A percentile compares a stretch with the other conserved stretches of the same genome.
Evolutionary conservation across 139 green algal species (phyloP).

Genomic region (Desmodesmus armatus): DNA sequence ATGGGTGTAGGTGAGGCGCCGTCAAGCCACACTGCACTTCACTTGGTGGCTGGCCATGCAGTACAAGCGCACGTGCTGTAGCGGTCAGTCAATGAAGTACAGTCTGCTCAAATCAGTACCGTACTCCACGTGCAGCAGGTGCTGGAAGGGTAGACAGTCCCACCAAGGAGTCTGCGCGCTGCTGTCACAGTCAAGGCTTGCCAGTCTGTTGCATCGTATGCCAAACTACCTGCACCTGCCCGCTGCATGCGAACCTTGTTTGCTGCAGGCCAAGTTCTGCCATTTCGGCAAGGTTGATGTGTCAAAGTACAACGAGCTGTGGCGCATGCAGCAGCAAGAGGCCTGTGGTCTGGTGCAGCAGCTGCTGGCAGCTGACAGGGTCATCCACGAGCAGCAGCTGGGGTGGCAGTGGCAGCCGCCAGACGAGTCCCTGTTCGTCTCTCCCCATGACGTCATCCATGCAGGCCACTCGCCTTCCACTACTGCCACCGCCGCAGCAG

Average conservation of each 20-base stretch:
- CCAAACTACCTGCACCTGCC: neutral
- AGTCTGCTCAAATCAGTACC: too few relatives aligned
- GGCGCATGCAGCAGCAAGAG: slow-evolving; percentile 54
- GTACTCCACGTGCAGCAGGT: too few relatives aligned
- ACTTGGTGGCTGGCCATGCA: too few relatives aligned
- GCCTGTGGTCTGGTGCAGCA: slow-evolving; percentile 41
- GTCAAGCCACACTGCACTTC: too few relatives aligned
- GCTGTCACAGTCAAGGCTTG: neutral
- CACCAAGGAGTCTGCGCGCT: too few relatives aligned
- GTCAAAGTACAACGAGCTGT: slow-evolving; percentile 58
- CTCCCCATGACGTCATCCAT: slow-evolving; percentile 33
- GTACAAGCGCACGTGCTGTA: too few relatives aligned
- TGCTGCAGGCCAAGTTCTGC: slow-evolving; percentile 80
- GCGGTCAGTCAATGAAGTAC: too few relatives aligned
- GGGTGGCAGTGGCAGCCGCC: slow-evolving; percentile 78
- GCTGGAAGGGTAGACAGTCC: too few relatives aligned
- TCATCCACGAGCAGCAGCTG: slow-evolving; percentile 89
- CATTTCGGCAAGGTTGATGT: slow-evolving; percentile 80
- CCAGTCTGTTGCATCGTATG: too few relatives aligned
- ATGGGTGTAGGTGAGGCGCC: too few relatives aligned
- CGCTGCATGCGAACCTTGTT: neutral
- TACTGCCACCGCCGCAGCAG: neutral
- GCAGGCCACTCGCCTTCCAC: neutral
- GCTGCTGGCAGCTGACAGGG: slow-evolving; percentile 57
- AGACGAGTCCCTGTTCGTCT: slow-evolving; percentile 72